Base-by-base conservation (phyloP, 495 filamentous ascomycete species). In the Hypoxylon perforatum region DNA sequence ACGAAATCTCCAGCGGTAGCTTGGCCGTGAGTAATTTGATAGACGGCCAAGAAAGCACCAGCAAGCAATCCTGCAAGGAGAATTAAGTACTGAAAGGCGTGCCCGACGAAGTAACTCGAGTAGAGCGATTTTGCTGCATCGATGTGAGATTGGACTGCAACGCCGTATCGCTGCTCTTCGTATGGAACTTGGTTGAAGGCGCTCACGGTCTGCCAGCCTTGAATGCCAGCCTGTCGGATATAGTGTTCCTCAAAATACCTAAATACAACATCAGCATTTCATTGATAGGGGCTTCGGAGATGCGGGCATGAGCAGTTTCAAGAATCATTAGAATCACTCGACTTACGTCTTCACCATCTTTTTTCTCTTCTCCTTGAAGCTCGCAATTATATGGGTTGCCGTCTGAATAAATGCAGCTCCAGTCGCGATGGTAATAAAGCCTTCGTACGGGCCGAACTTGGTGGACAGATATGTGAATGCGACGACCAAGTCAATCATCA, bases 391-490 rank as follows among this genome's bases (percentile, higher is more conserved):
- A 45, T 78, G 83, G 5, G 83, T 80, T 10, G 87, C 87, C 33
- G 81, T 79, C 70, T 86, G 91, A 54, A 92, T 72, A 69, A 91
- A 94, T 4, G 86, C 73, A 17, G 85, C 57, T 12, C 85, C 84
- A 8, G 88, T 87, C 18, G 86, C 81, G 14, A 87, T 81, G 45
- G 90, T 86, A 42, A 90, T 87, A 49, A 92, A 83, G 6, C 88
- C 86, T 81, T 93, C 90, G 73, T 92, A 93, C 3, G 86, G 78
- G 51, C 90, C 90, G 65, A 93, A 92, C 5, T 86, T 84, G 45
- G 81, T 76, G 51, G 85, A 91, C 22, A 94, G 80, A 69, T 92
- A 92, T 18, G 77, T 79, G 39, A 91, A 87, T 0, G 89, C 91
- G 25, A 93, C 79, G 4, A 81, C 62, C 45, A 94, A 80, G 77